These are phyloP conservation scores for Suillus ampliporus DNA, from an alignment of 768 basidiomycete genomes.

Conservation along the genomic window DNA sequence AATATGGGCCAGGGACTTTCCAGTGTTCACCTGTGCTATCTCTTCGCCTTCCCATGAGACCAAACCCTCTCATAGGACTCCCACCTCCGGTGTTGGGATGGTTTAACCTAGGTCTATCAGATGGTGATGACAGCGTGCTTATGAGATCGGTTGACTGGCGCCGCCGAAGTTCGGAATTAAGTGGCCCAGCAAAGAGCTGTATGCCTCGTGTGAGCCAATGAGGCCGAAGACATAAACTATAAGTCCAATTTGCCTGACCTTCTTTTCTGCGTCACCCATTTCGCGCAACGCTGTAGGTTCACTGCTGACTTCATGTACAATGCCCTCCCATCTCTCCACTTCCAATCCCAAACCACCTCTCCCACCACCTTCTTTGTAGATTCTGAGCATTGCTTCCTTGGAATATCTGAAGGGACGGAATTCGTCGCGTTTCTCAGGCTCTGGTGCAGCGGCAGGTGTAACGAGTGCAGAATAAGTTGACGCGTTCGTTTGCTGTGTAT, in stretches of 20 bases:
- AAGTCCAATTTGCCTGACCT: constrained; percentile 56
- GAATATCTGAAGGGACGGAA: constrained; percentile 85
- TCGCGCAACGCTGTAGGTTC: constrained; percentile 83
- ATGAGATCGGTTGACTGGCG: constrained; percentile 81
- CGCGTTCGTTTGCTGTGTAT: constrained; percentile 60
- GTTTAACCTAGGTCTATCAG: constrained; percentile 64
- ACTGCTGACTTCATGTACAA: constrained; percentile 74
- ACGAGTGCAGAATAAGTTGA: constrained; percentile 73
- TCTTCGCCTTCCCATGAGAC: constrained; percentile 63
- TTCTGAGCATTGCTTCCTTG: constrained; percentile 82
- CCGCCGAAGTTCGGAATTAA: constrained; percentile 88
- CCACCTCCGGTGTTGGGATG: constrained; percentile 52
- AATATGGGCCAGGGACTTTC: neutral
- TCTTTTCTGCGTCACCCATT: constrained; percentile 83
- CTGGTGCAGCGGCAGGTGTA: constrained; percentile 45
- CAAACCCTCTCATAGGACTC: constrained; percentile 71
- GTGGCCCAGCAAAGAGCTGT: constrained; percentile 77
- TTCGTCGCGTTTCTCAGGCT: constrained; percentile 63
- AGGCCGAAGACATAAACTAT: constrained; percentile 15
- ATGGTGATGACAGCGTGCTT: constrained; percentile 59
- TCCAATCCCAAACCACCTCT: constrained; percentile 79
- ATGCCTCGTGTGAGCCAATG: constrained; percentile 36
- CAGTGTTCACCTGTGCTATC: constrained; percentile 65
- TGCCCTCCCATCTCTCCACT: constrained; percentile 89
- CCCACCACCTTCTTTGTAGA: constrained; percentile 81